Evolutionary conservation across 2,329 filamentous ascomycete genomes (phyloP).

Genomic region (Ascochyta clinopodiicola): DNA sequence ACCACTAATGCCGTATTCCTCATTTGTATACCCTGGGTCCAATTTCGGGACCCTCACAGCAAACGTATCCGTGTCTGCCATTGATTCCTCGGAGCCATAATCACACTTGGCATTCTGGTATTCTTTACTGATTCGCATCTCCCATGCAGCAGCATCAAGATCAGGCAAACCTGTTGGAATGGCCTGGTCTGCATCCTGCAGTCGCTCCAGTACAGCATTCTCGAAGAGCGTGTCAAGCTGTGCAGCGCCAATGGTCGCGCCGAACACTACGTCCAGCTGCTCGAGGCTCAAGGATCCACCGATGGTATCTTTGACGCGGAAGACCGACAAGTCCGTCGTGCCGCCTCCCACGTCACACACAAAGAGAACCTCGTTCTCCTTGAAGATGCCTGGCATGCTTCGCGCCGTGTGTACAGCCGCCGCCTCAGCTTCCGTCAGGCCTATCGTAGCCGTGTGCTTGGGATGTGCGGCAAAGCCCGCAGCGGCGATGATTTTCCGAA

Average conservation of each 20-base stretch:
- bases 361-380: slow-evolving; percentile 52
- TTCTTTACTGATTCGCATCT: slow-evolving; percentile 50
- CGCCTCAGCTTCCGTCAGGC: slow-evolving; percentile 61
- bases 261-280: slow-evolving; percentile 48
- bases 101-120: slow-evolving; percentile 53
- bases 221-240: slow-evolving; percentile 37
- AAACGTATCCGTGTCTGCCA: too few relatives aligned
- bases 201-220: slow-evolving; percentile 28
- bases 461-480: slow-evolving; percentile 57
- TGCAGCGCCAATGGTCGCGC: slow-evolving; percentile 45
- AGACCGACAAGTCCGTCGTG: slow-evolving; percentile 52
- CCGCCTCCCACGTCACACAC: slow-evolving; percentile 61
- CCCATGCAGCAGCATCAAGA: slow-evolving; percentile 47
- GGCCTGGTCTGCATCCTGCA: slow-evolving; percentile 28
- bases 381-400: slow-evolving; percentile 12
- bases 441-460: slow-evolving; percentile 52
- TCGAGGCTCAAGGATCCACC: slow-evolving; percentile 25
- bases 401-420: slow-evolving; percentile 58
- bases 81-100: slow-evolving; percentile 30
- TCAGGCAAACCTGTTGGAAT: slow-evolving; percentile 27
- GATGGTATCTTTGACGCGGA: slow-evolving; percentile 38
- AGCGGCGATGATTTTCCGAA: slow-evolving; percentile 55
- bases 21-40: background rate
- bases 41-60: too few relatives aligned
- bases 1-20: slow-evolving; percentile 38